A percentile compares a stretch with the other conserved stretches of the same genome.
These are phyloP conservation scores for Verticillium nubilum DNA, from an alignment of 2,329 filamentous ascomycete genomes.

Conservation along the genomic window DNA sequence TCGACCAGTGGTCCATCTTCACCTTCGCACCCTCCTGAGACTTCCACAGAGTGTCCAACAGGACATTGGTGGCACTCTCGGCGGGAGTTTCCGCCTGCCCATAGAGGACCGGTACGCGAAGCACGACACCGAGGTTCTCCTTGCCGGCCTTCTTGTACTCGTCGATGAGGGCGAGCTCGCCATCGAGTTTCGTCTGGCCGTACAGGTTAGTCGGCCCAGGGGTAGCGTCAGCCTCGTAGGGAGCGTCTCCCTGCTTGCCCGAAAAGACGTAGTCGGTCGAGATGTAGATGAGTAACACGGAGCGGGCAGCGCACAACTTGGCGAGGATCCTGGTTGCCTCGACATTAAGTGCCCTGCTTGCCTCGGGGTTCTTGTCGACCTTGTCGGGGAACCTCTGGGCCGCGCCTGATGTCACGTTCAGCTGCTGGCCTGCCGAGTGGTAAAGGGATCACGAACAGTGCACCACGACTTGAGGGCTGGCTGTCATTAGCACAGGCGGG, in stretches of 20 bases:
- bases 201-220: slow-evolving; percentile 74
- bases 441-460: slow-evolving; percentile 56
- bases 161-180: slow-evolving; percentile 60
- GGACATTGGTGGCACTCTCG: slow-evolving; percentile 78
- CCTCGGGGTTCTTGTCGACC: slow-evolving; percentile 73
- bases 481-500: not conserved
- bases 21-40: slow-evolving; percentile 59
- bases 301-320: slow-evolving; percentile 54
- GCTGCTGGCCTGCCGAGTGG: not conserved
- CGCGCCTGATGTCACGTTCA: slow-evolving; percentile 50
- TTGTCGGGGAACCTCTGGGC: slow-evolving; percentile 86
- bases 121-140: slow-evolving; percentile 56
- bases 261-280: slow-evolving; percentile 80
- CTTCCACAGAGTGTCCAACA: slow-evolving; percentile 73
- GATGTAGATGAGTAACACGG: slow-evolving; percentile 67
- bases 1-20: slow-evolving; percentile 81
- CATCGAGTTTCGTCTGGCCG: slow-evolving; percentile 56
- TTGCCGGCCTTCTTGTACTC: slow-evolving; percentile 44
- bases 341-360: slow-evolving; percentile 69
- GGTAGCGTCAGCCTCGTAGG: slow-evolving; percentile 62
- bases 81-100: slow-evolving; percentile 63
- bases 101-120: slow-evolving; percentile 81
- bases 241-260: slow-evolving; percentile 71
- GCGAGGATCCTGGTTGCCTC: slow-evolving; percentile 64
- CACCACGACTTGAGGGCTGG: slow-evolving; percentile 69